Base-by-base conservation (phyloP, 208 protist genomes). In the Endotrypanum monterogeii region DNA sequence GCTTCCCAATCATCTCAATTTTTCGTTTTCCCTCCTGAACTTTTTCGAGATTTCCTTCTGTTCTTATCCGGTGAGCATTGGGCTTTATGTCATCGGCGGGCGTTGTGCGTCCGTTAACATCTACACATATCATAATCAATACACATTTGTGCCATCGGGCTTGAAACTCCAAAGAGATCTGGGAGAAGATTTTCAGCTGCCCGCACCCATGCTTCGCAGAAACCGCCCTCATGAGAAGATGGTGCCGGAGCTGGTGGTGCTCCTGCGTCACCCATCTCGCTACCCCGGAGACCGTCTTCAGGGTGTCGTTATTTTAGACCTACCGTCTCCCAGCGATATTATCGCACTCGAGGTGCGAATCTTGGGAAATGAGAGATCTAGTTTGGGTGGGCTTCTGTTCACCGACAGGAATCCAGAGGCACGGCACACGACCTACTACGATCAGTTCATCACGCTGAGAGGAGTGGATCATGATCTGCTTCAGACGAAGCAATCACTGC, bases 241-340 rank as follows among this genome's bases (percentile, higher is more conserved):
- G 61, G 75, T 61, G 30, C 78, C 84, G 35, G 75, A 81, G 35
- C 30, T 91, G 61, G 44, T 73, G 32, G 52, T 93, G 18, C 54
- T 88, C 2, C 71, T 92, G 20, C 70, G 71, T 41, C 54, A 73
- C 63, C 30, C 52, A 5, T 55, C 57, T 25, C 73, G 67, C 51
- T 91, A 89, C 71, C 91, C 89, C 9, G 86, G 87, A 48, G 85
- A 92, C 46, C 69, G 50, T 35, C 28, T 96, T 44, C 35, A 73
- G 12, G 91, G 83, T 44, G 73, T 92, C 51, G 84, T 90, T 65
- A 76, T 87, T n/a, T 25, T 96, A 5, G 67, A 74, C 48, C 32
- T 94, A 25, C 51, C 76, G 11, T 54, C 23, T 3, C 82, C 85
- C 1, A 20, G 84, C 3, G 63, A 83, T 46, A 57, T 89, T 30